A percentile compares a stretch with the other conserved stretches of the same genome.
Evolutionary conservation across 179 eudicot species (phyloP).

Genomic region (Patellifolia procumbens): DNA sequence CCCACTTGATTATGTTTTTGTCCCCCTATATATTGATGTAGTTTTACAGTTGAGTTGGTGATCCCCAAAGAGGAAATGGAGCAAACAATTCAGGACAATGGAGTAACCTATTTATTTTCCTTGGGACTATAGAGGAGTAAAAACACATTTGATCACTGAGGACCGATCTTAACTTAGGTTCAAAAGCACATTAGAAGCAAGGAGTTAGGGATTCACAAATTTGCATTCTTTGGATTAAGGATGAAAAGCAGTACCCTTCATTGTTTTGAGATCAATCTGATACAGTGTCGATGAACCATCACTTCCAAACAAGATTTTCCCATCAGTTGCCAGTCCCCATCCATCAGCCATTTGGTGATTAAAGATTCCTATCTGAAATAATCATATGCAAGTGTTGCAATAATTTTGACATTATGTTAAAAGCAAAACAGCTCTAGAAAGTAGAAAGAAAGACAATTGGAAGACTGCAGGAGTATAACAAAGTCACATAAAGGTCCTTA

Average conservation of each 20-base stretch:
- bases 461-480: too few relatives aligned
- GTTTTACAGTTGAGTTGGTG: too few relatives aligned
- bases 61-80: too few relatives aligned
- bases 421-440: too few relatives aligned
- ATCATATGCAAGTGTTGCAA: not conserved
- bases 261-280: slow-evolving; percentile 66
- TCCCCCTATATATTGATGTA: not conserved
- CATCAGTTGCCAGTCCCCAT: slow-evolving; percentile 97
- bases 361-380: slow-evolving; percentile 61
- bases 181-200: not conserved
- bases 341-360: slow-evolving; percentile 87
- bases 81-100: too few relatives aligned
- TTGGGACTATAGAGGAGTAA: not conserved
- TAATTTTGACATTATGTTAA: not conserved
- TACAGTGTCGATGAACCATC: slow-evolving; percentile 89
- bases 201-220: not conserved
- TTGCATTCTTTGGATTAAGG: not conserved
- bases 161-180: not conserved
- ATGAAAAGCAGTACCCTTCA: slow-evolving; percentile 52
- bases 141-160: not conserved
- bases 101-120: too few relatives aligned
- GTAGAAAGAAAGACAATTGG: too few relatives aligned
- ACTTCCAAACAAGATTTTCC: slow-evolving; percentile 72
- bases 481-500: too few relatives aligned
- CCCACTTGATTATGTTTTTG: too few relatives aligned